Conservation (phyloP, 805 yeast genomes). For the Candida parachauliodes region DNA sequence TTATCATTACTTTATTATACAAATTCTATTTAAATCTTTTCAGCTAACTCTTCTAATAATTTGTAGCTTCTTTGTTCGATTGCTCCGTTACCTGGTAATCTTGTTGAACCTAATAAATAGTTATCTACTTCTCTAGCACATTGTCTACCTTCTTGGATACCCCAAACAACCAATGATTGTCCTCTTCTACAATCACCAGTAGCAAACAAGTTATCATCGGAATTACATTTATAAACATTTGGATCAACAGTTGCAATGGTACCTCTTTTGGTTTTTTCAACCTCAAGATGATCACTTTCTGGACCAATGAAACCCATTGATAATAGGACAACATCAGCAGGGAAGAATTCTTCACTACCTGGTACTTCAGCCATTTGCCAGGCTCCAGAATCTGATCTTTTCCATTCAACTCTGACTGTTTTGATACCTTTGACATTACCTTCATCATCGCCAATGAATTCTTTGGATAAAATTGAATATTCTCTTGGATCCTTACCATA, state of each 20-base stretch:
- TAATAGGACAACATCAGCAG: slow-evolving; percentile 88
- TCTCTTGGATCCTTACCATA: slow-evolving; percentile 98
- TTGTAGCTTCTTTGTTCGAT: slow-evolving; percentile 81
- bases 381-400: slow-evolving; percentile 88
- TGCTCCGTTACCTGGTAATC: slow-evolving; percentile 92
- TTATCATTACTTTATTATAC: too few relatives aligned
- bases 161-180: slow-evolving; percentile 97
- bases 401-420: slow-evolving; percentile 98
- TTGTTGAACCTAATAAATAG: slow-evolving; percentile 70
- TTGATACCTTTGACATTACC: slow-evolving; percentile 95
- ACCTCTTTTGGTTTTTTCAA: slow-evolving; percentile 76
- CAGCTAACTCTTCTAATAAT: slow-evolving; percentile 72
- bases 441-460: slow-evolving; percentile 90
- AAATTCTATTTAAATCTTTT: slow-evolving; percentile 40
- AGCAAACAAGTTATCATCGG: slow-evolving; percentile 71
- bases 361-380: slow-evolving; percentile 99
- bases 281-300: slow-evolving; percentile 71
- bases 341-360: slow-evolving; percentile 88
- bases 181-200: slow-evolving; percentile 99
- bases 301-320: slow-evolving; percentile 99
- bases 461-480: slow-evolving; percentile 91
- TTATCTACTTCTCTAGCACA: slow-evolving; percentile 93
- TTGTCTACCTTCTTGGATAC: slow-evolving; percentile 98
- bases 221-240: slow-evolving; percentile 61
- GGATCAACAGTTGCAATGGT: slow-evolving; percentile 66